Base-by-base conservation (phyloP, 257 asterid species). In the Eustoma russellianum region DNA sequence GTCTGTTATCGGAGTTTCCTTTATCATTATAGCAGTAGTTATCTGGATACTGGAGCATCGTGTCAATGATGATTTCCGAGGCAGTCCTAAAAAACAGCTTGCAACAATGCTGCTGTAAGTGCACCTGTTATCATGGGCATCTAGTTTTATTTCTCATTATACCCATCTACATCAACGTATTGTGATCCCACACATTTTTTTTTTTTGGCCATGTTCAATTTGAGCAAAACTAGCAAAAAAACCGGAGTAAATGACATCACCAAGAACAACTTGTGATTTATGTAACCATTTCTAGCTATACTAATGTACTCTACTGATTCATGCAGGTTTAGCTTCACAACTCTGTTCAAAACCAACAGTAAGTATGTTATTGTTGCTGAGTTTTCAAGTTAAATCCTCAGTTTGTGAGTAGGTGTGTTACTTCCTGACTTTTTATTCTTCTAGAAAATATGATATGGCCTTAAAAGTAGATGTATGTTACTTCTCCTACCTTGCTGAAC, bases 1-100 rank as follows among this genome's bases (percentile, higher is more conserved):
- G 94, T 86, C 64, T 24, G 87, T 74, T 13, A 69, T 66, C 57
- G 83, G 79, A 15, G 79, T 67, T 33, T 76, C 76, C 49, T 83
- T 83, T 40, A 33, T 78, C 41, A 66, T 81, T 64, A 62, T 83
- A 7, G 94, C 90, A 40, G 68, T 77, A 19, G 90, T 83, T 13
- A 79, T 83, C 12, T 83, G 90, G 90, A 52, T 74, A 57, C 70
- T 78, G 66, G 94, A 83, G 81, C 94, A 83, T 40, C 77, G 94
- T 11, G 73, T 52, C 13, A 83, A 83, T 47, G 85, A 76, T 24
- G 94, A 83, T 63, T 83, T 83, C 51, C 80, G 94, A 7, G 94
- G 94, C 55, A 70, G 85, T n/a, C 86, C 90, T 15, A 81, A 64
- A 52, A 56, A 69, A 67, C 94, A 83, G 71, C 68, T 83, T 16